These are phyloP conservation scores for Trypethelium eluteriae DNA, from an alignment of 495 filamentous ascomycete species.

Conservation along the genomic window DNA sequence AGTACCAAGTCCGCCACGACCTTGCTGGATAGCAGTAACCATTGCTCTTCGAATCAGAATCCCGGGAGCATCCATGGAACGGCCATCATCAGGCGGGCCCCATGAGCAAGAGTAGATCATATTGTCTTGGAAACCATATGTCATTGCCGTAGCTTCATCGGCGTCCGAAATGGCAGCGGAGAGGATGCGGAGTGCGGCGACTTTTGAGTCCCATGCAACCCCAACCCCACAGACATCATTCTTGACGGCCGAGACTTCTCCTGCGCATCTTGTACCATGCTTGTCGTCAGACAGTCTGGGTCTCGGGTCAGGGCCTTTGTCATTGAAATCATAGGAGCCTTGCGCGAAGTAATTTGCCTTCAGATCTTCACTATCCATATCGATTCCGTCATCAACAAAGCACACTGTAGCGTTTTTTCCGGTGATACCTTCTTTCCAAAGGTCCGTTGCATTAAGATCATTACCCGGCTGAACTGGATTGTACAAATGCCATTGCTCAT, in stretches of 20 bases:
- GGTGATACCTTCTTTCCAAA: constrained; percentile 90
- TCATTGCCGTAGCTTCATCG: constrained; percentile 87
- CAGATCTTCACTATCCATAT: constrained; percentile 93
- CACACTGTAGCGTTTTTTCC: constrained; percentile 82
- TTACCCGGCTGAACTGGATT: constrained; percentile 76
- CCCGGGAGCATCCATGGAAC: constrained; percentile 87
- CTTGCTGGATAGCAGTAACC: constrained; percentile 84
- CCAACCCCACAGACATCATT: constrained; percentile 95
- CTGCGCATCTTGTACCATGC: constrained; percentile 90
- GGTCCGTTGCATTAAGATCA: constrained; percentile 86
- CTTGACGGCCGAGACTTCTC: constrained; percentile 81
- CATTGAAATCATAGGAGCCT: constrained; percentile 95
- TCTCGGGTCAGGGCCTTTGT: constrained; percentile 65
- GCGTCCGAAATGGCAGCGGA: constrained; percentile 83
- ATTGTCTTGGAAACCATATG: constrained; percentile 82
- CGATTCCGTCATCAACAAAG: constrained; percentile 91
- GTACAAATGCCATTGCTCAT: constrained; percentile 90
- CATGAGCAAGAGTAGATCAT: constrained; percentile 98
- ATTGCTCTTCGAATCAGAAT: constrained; percentile 83
- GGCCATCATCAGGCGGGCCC: constrained; percentile 90
- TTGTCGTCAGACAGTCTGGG: constrained; percentile 72
- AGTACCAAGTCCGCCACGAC: constrained; percentile 73
- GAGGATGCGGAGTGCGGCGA: constrained; percentile 84
- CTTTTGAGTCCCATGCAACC: constrained; percentile 84
- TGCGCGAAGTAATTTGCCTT: constrained; percentile 84